Base-by-base conservation (phyloP, 2,329 filamentous ascomycete genomes). In the Penicillium sclerotigenum region DNA sequence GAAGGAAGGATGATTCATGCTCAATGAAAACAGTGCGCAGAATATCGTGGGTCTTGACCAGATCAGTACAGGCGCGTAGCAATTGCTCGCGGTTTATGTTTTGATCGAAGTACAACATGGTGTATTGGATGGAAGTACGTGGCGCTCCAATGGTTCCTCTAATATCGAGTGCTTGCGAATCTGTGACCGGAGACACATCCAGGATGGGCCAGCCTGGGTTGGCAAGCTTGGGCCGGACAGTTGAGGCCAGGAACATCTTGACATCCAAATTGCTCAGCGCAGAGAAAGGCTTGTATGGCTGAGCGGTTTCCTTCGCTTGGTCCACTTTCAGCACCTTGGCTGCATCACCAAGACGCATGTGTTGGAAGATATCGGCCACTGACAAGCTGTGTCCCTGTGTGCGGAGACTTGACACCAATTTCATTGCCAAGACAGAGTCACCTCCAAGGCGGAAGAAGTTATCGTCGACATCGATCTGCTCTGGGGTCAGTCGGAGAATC, bases 11-110 rank as follows among this genome's bases (percentile, higher is more conserved):
- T 1, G 71, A 73, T n/a, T 75, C 71, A 45, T 79, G 69, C 52
- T 79, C 71, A n/a, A 86, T 75, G 60, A 87, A 88, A 3, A 87
- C 80, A 0, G 85, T 88, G 18, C 84, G 81, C 5, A 88, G 73
- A 33, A 88, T 83, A 59, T 87, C 83, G 65, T 87, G 84, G 26
- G 74, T 74, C 2, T 75, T 68, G 1, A 87, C 79, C 5, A 88
- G 77, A 6, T 82, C 56, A 10, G 60, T 58, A 54, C 71, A 74
- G 16, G 70, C 65, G 7, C 56, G 47, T 40, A 80, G 68, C 20
- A 88, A 72, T 29, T 72, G 75, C 3, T 71, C 63, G 1, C 68
- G 65, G 59, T 87, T 74, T 13, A 87, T 73, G 0, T 64, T 59
- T 0, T 72, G 72, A 10, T 81, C 75, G 54, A 88, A 81, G 68